Conservation (phyloP, 306 rosid genomes). For the Cucumis cinereus region DNA sequence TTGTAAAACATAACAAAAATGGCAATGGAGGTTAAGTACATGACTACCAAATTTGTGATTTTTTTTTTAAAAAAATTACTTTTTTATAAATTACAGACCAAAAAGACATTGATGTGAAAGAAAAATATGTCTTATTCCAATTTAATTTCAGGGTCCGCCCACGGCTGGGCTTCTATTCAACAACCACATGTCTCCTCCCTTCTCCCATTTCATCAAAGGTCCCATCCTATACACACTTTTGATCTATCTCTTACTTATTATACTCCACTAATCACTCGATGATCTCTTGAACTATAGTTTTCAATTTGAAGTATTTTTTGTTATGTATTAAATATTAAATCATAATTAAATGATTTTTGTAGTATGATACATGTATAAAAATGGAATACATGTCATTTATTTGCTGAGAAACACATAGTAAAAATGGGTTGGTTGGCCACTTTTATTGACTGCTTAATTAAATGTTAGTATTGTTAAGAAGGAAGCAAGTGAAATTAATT, state of each 20-base stretch:
- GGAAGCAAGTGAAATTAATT: neutral
- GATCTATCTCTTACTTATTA: neutral
- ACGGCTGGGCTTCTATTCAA: neutral
- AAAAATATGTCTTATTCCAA: neutral
- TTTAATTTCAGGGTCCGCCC: neutral
- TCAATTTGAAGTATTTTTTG: no score
- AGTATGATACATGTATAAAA: no score
- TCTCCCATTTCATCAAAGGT: neutral
- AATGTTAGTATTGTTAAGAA: neutral
- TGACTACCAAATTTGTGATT: neutral
- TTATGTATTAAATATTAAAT: no score
- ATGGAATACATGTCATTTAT: no score
- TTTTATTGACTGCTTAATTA: neutral
- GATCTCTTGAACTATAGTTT: no score
- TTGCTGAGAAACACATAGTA: no score
- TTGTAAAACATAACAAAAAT: slow-evolving; percentile 1
- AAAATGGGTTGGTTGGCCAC: neutral
- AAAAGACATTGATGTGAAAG: neutral
- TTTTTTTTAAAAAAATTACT: no score
- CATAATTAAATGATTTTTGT: no score
- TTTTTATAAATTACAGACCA: neutral
- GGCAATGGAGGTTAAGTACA: neutral
- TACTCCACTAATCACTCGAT: no score
- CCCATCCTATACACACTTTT: neutral
- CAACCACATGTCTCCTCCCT: neutral